Percentiles rank a stretch among this genome's conserved stretches.
Evolutionary conservation across 164 flowering plant genomes (phyloP).

Genomic region (Amborella trichopoda): DNA sequence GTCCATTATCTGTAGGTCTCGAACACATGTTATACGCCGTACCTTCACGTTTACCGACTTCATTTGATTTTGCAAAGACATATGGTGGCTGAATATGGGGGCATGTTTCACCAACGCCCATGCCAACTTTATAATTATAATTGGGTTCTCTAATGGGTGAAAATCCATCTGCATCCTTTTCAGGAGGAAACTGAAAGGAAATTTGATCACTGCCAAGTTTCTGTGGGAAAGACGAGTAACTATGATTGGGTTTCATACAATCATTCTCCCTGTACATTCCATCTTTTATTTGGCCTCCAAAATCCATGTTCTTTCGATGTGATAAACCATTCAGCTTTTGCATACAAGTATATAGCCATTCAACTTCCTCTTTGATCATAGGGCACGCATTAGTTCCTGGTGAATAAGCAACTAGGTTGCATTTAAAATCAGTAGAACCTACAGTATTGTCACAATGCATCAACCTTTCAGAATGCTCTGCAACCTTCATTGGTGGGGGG

Average conservation of each 20-base stretch:
- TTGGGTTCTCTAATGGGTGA: conserved; percentile 8
- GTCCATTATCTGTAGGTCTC: conserved; percentile 17
- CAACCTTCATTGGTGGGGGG: conserved; percentile 5
- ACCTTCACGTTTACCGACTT: conserved; percentile 20
- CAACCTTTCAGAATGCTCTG: conserved; percentile 17
- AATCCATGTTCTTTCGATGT: conserved; percentile 7
- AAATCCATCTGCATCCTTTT: conserved; percentile 9
- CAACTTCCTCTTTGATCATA: conserved; percentile 17
- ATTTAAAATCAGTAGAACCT: conserved; percentile 17
- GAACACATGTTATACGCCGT: conserved; percentile 11
- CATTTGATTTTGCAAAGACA: conserved; percentile 15
- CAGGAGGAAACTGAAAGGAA: conserved; percentile 8
- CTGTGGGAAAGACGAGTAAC: conserved; percentile 5
- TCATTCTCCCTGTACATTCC: conserved; percentile 4
- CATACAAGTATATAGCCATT: conserved; percentile 6
- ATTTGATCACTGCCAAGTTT: conserved; percentile 7
- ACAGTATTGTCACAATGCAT: conserved; percentile 13
- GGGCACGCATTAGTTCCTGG: conserved; percentile 21
- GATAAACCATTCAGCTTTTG: conserved; percentile 11
- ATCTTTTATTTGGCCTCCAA: conserved; percentile 10
- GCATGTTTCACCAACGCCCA: conserved; percentile 8
- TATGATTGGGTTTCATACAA: conserved; percentile 2
- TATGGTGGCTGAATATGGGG: conserved; percentile 10
- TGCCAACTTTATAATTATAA: conserved; percentile 7
- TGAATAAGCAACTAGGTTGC: conserved; percentile 14